phyloP scores from a whole-genome alignment of 208 protist genomes.

The Wallacemonas rigidus region DNA sequence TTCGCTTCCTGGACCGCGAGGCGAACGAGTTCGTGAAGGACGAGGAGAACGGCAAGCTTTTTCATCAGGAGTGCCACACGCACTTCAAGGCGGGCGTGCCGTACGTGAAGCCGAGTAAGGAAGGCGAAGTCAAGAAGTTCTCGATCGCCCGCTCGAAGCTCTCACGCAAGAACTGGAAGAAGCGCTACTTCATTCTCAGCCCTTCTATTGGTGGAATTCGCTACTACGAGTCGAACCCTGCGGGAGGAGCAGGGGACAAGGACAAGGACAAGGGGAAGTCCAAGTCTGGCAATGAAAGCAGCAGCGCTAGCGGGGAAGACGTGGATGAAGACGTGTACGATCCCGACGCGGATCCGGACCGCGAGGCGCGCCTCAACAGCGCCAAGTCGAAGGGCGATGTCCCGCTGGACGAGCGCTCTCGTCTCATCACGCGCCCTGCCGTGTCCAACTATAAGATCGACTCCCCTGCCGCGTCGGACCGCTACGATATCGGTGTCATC shows the following conservation, averaged over 20 bases:
- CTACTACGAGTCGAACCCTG: constrained; percentile 38
- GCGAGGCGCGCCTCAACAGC: constrained; percentile 20
- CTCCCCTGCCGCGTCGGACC: constrained; percentile 28
- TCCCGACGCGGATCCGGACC: constrained; percentile 28
- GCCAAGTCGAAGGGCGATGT: constrained; percentile 38
- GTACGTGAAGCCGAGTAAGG: constrained; percentile 35
- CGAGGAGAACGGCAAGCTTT: constrained; percentile 29
- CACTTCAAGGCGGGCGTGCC: constrained; percentile 22
- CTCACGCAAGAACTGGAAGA: constrained; percentile 52
- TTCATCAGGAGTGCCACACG: constrained; percentile 31
- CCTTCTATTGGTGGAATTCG: constrained; percentile 30
- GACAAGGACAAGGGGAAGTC: constrained; percentile 17
- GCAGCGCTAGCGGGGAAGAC: not conserved
- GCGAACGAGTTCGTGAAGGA: constrained; percentile 31
- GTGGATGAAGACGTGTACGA: constrained; percentile 22
- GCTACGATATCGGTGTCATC: constrained; percentile 36
- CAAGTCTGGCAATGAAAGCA: not conserved
- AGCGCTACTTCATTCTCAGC: constrained; percentile 42
- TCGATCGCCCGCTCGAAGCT: constrained; percentile 47
- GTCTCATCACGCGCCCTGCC: constrained; percentile 39
- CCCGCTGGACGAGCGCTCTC: constrained; percentile 36
- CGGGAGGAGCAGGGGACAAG: constrained; percentile 6
- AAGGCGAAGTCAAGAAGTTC: constrained; percentile 45
- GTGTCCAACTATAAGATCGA: constrained; percentile 36
- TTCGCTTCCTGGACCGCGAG: constrained; percentile 39